These are phyloP conservation scores for Xylaria sp. DNA, from an alignment of 495 filamentous ascomycete species.

Conservation along the genomic window DNA sequence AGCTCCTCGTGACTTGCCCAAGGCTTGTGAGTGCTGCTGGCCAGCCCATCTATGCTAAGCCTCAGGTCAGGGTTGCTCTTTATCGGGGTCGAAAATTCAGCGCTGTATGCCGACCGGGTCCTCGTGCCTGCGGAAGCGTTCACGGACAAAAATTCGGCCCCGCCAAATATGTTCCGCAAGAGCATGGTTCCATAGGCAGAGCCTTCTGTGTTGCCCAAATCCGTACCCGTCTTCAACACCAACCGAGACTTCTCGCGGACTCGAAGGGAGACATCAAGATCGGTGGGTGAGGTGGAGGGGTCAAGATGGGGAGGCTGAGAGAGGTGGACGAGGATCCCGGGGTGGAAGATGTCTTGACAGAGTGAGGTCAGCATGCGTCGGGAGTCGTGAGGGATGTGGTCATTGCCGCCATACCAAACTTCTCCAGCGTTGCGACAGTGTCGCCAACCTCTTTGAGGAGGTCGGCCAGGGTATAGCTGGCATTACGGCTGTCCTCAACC, in stretches of 20 bases:
- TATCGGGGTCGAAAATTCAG: conserved; percentile 80
- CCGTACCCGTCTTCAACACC: conserved; percentile 87
- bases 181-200: conserved; percentile 85
- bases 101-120: conserved; percentile 86
- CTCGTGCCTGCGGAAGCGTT: conserved; percentile 88
- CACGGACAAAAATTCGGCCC: conserved; percentile 82
- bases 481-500: conserved; percentile 69
- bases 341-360: conserved; percentile 79
- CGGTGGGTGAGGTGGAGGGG: conserved; percentile 66
- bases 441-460: conserved; percentile 72
- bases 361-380: conserved; percentile 27
- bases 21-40: conserved; percentile 80
- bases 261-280: conserved; percentile 77
- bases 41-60: conserved; percentile 75
- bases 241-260: conserved; percentile 81
- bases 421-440: conserved; percentile 74
- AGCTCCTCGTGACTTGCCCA: conserved; percentile 95
- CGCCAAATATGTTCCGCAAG: conserved; percentile 91
- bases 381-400: background rate
- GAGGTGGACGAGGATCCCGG: conserved; percentile 79
- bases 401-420: conserved; percentile 67
- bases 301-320: conserved; percentile 69
- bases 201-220: conserved; percentile 88
- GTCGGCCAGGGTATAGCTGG: conserved; percentile 76
- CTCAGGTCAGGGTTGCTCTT: conserved; percentile 79